Evolutionary conservation across 768 basidiomycete species (phyloP).

Genomic region (Boletus speciosus): DNA sequence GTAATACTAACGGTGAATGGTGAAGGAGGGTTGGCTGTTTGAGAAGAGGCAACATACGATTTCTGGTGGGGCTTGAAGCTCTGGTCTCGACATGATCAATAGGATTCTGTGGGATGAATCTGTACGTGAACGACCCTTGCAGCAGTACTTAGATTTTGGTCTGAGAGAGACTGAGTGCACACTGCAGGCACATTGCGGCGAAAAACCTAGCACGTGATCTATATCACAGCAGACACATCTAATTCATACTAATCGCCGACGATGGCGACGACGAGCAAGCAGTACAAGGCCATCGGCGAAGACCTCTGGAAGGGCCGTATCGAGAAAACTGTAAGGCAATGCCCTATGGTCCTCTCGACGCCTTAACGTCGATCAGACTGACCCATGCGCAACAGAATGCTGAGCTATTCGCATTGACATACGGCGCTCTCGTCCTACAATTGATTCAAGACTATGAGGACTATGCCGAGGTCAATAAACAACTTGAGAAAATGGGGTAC

Average conservation of each 20-base stretch:
- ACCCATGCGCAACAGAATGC: conserved; percentile 68
- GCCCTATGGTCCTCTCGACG: conserved; percentile 7
- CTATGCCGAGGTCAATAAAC: conserved; percentile 91
- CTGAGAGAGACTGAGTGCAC: background rate
- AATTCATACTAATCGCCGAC: conserved; percentile 12
- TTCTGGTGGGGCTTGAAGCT: conserved; percentile 85
- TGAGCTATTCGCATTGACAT: conserved; percentile 94
- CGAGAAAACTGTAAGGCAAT: conserved; percentile 82
- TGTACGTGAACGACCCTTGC: background rate
- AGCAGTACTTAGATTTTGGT: background rate
- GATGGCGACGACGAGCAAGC: conserved; percentile 76
- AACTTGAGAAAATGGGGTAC: conserved; percentile 99
- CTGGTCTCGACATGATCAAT: conserved; percentile 74
- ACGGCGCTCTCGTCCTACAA: conserved; percentile 96
- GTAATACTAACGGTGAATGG: conserved; percentile 68
- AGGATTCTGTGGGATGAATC: background rate
- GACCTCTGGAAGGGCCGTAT: conserved; percentile 93
- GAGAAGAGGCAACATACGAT: conserved; percentile 51
- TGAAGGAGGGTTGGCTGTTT: background rate
- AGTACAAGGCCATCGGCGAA: conserved; percentile 86
- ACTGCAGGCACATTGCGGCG: background rate
- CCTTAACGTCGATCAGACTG: conserved; percentile 12
- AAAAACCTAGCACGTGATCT: conserved; percentile 22
- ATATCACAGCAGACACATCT: conserved; percentile 1
- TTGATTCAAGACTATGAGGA: conserved; percentile 99